Percentiles rank a stretch among this genome's conserved stretches.
These are phyloP conservation scores for Heritiera fomes DNA, from an alignment of 345 rosid genomes.

Conservation along the genomic window DNA sequence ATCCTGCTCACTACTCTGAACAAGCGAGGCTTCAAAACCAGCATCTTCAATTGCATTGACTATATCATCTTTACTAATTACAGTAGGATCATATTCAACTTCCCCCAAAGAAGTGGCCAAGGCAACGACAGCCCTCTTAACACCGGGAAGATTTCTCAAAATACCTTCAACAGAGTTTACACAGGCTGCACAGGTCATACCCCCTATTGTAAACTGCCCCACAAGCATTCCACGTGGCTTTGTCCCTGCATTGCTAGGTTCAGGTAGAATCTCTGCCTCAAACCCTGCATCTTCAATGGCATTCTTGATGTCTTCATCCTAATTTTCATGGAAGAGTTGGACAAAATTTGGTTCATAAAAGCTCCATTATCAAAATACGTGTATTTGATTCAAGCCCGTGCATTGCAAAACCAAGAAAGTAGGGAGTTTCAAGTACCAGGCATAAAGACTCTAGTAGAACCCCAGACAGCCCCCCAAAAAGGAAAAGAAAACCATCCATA, in stretches of 20 bases:
- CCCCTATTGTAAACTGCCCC: conserved; percentile 92
- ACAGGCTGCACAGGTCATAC: conserved; percentile 98
- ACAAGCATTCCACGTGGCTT: conserved; percentile 47
- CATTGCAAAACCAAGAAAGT: background rate
- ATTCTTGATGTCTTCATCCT: conserved; percentile 85
- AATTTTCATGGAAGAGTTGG: conserved; percentile 24
- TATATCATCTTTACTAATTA: conserved; percentile 78
- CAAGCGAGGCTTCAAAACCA: conserved; percentile 93
- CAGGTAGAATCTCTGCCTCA: conserved; percentile 88
- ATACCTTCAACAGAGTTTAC: conserved; percentile 94
- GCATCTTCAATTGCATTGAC: conserved; percentile 92
- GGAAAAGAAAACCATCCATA: background rate
- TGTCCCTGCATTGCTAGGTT: conserved; percentile 44
- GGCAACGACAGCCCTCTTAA: conserved; percentile 84
- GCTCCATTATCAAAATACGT: conserved; percentile 2
- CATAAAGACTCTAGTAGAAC: background rate
- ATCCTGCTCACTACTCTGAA: conserved; percentile 92
- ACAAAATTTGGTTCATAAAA: conserved; percentile 1
- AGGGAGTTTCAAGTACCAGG: background rate
- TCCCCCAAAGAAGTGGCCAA: conserved; percentile 93
- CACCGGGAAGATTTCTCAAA: conserved; percentile 84
- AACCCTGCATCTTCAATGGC: conserved; percentile 99
- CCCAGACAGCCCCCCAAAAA: background rate
- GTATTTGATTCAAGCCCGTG: background rate
- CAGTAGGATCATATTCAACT: conserved; percentile 87